Evolutionary conservation across 257 asterid genomes (phyloP).

Genomic region (Solanum tarijense): DNA sequence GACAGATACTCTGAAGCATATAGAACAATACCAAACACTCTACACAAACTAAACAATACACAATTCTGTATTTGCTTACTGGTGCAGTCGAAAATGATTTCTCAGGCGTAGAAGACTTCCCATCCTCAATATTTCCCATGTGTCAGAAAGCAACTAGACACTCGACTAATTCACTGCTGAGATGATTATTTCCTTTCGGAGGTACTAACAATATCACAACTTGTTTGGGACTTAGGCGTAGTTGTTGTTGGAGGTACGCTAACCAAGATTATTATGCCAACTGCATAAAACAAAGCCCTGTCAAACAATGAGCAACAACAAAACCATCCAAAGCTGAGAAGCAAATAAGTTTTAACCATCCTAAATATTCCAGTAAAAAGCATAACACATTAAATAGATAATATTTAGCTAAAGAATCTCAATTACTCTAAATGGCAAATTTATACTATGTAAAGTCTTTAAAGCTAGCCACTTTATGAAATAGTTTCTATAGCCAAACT

Average conservation of each 20-base stretch:
- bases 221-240: background rate
- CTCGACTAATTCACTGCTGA: background rate
- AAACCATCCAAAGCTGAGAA: background rate
- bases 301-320: background rate
- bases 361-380: background rate
- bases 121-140: constrained; percentile 77
- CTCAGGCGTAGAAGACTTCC: constrained; percentile 47
- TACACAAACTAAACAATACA: background rate
- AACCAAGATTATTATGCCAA: background rate
- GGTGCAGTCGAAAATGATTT: constrained; percentile 39
- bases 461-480: background rate
- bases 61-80: constrained; percentile 26
- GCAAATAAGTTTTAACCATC: background rate
- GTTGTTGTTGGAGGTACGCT: background rate
- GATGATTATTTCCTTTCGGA: background rate
- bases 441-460: background rate
- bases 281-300: background rate
- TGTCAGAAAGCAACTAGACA: background rate
- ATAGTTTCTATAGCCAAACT: background rate
- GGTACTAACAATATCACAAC: background rate
- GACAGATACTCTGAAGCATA: background rate
- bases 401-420: background rate
- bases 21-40: background rate
- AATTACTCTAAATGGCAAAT: background rate
- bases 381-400: background rate